phyloP scores from a whole-genome alignment of 257 asterid genomes.

The Fraxinus excelsior region DNA sequence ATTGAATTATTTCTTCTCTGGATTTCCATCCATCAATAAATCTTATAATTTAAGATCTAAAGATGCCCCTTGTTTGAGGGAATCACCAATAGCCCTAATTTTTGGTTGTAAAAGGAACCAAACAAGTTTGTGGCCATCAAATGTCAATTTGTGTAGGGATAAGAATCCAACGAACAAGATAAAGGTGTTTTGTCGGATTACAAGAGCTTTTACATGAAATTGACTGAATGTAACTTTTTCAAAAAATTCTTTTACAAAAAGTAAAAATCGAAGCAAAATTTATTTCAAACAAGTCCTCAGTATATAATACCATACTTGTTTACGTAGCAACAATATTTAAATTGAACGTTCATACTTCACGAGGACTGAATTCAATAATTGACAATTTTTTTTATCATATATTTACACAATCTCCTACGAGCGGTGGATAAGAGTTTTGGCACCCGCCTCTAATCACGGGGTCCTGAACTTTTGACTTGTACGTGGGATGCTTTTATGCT shows the following conservation, averaged over 20 bases:
- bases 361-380: too few species aligned
- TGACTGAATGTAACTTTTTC: too few species aligned
- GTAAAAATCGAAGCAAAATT: too few species aligned
- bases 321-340: not conserved
- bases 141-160: not conserved
- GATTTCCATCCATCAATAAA: not conserved
- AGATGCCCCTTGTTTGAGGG: not conserved
- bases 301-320: not conserved
- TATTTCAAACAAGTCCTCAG: too few species aligned
- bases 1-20: not conserved
- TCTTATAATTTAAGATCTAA: not conserved
- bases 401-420: not conserved
- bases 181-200: too few species aligned
- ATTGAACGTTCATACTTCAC: not conserved
- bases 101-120: not conserved
- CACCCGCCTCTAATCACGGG: too few species aligned
- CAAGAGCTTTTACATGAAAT: too few species aligned
- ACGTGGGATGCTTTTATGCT: constrained; percentile 13
- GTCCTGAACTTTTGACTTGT: constrained; percentile 19
- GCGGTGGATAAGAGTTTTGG: too few species aligned
- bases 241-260: too few species aligned
- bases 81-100: not conserved
- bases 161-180: not conserved
- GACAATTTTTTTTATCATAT: too few species aligned
- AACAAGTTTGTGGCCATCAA: not conserved